phyloP scores from a whole-genome alignment of 2,329 filamentous ascomycete genomes.

The Cryoendolithus antarcticus region DNA sequence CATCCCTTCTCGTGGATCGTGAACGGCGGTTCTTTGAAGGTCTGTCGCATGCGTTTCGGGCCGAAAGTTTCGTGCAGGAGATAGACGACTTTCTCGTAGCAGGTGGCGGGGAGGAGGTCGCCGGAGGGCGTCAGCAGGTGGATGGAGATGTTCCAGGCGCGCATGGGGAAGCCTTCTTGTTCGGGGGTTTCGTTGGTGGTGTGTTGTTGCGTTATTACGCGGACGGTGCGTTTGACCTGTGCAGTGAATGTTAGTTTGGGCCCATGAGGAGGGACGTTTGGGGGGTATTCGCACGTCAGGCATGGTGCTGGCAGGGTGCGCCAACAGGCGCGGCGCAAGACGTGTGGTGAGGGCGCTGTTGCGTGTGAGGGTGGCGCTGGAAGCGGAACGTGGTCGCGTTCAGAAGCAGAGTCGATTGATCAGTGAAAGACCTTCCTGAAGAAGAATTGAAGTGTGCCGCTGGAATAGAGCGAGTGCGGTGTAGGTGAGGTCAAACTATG shows the following conservation, averaged over 20 bases:
- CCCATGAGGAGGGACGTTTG: neutral
- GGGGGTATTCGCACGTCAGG: constrained; percentile 24
- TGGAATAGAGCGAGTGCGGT: constrained; percentile 5
- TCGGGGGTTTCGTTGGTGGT: constrained; percentile 55
- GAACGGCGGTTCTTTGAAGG: constrained; percentile 78
- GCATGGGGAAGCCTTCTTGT: constrained; percentile 81
- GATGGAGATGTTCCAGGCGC: constrained; percentile 80
- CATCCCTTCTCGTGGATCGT: constrained; percentile 86
- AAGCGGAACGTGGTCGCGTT: constrained; percentile 1
- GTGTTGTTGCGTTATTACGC: constrained; percentile 84
- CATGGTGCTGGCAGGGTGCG: constrained; percentile 15
- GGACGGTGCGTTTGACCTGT: constrained; percentile 72
- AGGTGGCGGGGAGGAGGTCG: constrained; percentile 66
- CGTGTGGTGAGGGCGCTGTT: neutral
- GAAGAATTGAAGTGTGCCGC: constrained; percentile 4
- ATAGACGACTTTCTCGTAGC: constrained; percentile 89
- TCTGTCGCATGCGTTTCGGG: constrained; percentile 58
- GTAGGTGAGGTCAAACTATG: constrained; percentile 6
- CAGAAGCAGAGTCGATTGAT: neutral
- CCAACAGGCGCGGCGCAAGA: constrained; percentile 5
- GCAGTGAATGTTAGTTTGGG: constrained; percentile 3
- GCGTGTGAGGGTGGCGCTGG: neutral
- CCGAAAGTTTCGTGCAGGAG: constrained; percentile 90
- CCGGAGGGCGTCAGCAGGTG: constrained; percentile 76
- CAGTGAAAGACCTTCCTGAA: neutral